These are phyloP conservation scores for Mycena amicta DNA, from an alignment of 768 basidiomycete genomes.

Conservation along the genomic window DNA sequence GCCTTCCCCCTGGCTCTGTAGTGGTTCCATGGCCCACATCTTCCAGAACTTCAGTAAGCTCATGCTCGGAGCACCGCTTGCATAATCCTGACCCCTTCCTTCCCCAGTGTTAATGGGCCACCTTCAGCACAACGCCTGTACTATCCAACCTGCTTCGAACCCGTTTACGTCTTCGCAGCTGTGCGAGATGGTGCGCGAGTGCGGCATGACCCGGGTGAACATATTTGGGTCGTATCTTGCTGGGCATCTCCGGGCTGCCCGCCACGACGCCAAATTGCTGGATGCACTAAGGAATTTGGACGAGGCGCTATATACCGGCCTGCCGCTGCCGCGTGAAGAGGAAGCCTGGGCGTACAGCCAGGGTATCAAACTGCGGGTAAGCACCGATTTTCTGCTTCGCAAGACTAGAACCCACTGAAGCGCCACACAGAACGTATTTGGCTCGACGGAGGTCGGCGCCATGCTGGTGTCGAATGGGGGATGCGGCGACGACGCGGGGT, in stretches of 20 bases:
- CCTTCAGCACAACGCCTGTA: constrained; percentile 63
- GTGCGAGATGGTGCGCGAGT: constrained; percentile 66
- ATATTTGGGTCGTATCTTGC: constrained; percentile 75
- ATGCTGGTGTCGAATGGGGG: constrained; percentile 66
- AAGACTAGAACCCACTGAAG: constrained; percentile 24
- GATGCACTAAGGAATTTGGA: constrained; percentile 56
- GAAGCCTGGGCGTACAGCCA: constrained; percentile 71
- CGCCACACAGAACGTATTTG: constrained; percentile 66
- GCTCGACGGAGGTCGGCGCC: constrained; percentile 79
- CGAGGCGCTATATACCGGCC: constrained; percentile 67
- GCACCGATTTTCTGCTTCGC: constrained; percentile 26
- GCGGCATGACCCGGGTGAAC: constrained; percentile 72
- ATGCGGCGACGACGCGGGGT: constrained; percentile 48
- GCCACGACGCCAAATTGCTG: constrained; percentile 61
- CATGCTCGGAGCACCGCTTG: constrained; percentile 22
- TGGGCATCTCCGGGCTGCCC: constrained; percentile 61
- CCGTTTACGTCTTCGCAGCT: constrained; percentile 69
- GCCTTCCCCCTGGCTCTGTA: no score
- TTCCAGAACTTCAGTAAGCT: constrained; percentile 73
- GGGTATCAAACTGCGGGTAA: constrained; percentile 64
- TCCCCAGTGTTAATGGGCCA: constrained; percentile 66
- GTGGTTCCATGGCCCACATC: constrained; percentile 86
- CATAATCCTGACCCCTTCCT: constrained; percentile 25
- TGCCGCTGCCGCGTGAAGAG: constrained; percentile 66
- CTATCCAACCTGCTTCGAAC: constrained; percentile 13